phyloP scores from a whole-genome alignment of 1,284 basidiomycete genomes.

The Trichosporon ovoides region DNA sequence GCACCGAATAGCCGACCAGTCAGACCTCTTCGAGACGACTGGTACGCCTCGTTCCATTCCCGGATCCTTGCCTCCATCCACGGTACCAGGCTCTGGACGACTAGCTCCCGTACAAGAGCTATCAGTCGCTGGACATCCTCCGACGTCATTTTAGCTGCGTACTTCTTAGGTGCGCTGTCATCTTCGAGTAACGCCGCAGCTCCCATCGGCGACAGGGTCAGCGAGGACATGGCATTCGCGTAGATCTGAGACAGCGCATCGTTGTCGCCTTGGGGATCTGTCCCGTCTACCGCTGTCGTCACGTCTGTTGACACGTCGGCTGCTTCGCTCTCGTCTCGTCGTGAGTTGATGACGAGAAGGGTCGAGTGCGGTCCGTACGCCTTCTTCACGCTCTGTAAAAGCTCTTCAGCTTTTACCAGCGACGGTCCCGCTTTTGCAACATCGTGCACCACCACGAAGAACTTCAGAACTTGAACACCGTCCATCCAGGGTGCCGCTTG shows the following conservation, averaged over 20 bases:
- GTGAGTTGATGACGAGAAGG: conserved; percentile 47
- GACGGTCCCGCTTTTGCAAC: conserved; percentile 35
- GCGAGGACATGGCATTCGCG: conserved; percentile 38
- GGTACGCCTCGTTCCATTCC: conserved; percentile 91
- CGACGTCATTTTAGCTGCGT: conserved; percentile 56
- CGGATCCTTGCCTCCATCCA: conserved; percentile 94
- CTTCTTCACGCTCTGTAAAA: conserved; percentile 43
- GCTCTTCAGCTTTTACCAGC: conserved; percentile 36
- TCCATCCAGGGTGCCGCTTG: conserved; percentile 44
- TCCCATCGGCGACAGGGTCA: conserved; percentile 35
- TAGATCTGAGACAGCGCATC: conserved; percentile 40
- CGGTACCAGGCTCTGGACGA: conserved; percentile 83
- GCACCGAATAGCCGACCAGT: conserved; percentile 83
- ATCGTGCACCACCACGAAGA: conserved; percentile 49
- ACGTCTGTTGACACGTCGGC: conserved; percentile 29
- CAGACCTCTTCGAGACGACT: conserved; percentile 74
- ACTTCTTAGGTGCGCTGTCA: conserved; percentile 21
- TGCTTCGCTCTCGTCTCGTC: conserved; percentile 11
- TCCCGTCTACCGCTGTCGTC: conserved; percentile 20
- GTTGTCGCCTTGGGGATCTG: conserved; percentile 26
- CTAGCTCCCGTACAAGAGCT: conserved; percentile 80
- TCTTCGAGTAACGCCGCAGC: conserved; percentile 21
- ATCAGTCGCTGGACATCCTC: conserved; percentile 74
- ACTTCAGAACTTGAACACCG: conserved; percentile 37
- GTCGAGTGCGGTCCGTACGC: conserved; percentile 47